Conservation (phyloP, 2,329 filamentous ascomycete species). For the Monascus ruber region DNA sequence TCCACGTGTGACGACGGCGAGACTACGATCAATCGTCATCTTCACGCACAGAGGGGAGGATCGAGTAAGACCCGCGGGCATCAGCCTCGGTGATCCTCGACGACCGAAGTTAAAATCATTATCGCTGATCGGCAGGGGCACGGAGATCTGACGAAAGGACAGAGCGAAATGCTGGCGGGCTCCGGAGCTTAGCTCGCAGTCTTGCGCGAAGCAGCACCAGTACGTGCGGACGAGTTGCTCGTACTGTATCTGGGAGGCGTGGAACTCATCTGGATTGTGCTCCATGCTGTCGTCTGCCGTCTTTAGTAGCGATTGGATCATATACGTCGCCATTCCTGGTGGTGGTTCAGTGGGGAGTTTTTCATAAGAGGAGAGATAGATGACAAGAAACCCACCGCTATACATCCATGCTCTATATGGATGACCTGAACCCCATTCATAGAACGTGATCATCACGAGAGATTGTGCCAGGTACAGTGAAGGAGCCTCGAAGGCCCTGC, state of each 20-base stretch:
- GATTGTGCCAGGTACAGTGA: constrained; percentile 26
- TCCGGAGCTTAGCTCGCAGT: constrained; percentile 26
- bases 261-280: constrained; percentile 5
- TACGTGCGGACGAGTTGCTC: constrained; percentile 28
- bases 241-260: constrained; percentile 19
- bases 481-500: constrained; percentile 20
- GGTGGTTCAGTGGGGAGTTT: constrained; percentile 1
- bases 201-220: constrained; percentile 28
- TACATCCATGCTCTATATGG: constrained; percentile 30
- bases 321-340: constrained; percentile 27
- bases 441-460: constrained; percentile 24
- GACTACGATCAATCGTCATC: constrained; percentile 21
- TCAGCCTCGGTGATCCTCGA: constrained; percentile 12
- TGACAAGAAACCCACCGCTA: constrained; percentile 15
- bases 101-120: constrained; percentile 25
- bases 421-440: constrained; percentile 25
- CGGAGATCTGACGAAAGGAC: constrained; percentile 26
- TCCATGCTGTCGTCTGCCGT: constrained; percentile 28
- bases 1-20: constrained; percentile 24
- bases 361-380: neutral
- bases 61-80: constrained; percentile 18
- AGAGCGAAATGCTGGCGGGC: constrained; percentile 26
- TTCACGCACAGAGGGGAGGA: constrained; percentile 8
- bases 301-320: constrained; percentile 27
- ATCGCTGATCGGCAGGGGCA: constrained; percentile 24